phyloP scores from a whole-genome alignment of 2,329 filamentous ascomycete genomes.

The Arthrobotrys entomopaga region DNA sequence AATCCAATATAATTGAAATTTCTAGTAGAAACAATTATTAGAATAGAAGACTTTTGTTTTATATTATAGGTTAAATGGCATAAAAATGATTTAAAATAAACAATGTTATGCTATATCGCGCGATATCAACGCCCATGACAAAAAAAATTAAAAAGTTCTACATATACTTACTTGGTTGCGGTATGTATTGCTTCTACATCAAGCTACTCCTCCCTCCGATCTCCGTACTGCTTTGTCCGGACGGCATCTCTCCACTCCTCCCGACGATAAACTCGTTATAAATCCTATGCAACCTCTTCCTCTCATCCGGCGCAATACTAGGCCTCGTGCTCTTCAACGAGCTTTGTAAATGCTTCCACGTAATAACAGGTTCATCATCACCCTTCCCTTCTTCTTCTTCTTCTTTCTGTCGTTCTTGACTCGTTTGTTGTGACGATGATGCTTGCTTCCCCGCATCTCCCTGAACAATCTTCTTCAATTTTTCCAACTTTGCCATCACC shows the following conservation, averaged over 20 bases:
- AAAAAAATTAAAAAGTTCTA: no score
- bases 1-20: no score
- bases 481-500: constrained; percentile 82
- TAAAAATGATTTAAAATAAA: no score
- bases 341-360: constrained; percentile 82
- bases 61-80: no score
- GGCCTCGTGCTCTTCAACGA: constrained; percentile 80
- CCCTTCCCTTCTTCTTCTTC: constrained; percentile 61
- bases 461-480: constrained; percentile 70
- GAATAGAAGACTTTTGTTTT: no score
- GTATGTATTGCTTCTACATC: no score
- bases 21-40: no score
- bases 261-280: constrained; percentile 94
- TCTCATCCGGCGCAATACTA: constrained; percentile 83
- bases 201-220: constrained; percentile 91
- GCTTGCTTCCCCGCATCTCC: constrained; percentile 23
- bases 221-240: constrained; percentile 89
- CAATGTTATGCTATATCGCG: no score
- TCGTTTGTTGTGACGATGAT: constrained; percentile 37
- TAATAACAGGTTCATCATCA: constrained; percentile 78
- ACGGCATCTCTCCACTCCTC: constrained; percentile 92
- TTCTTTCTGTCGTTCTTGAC: constrained; percentile 53
- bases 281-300: constrained; percentile 77
- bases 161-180: no score
- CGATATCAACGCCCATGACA: no score